phyloP scores from a whole-genome alignment of 257 asterid genomes.

The Nicotiana obtusifolia region DNA sequence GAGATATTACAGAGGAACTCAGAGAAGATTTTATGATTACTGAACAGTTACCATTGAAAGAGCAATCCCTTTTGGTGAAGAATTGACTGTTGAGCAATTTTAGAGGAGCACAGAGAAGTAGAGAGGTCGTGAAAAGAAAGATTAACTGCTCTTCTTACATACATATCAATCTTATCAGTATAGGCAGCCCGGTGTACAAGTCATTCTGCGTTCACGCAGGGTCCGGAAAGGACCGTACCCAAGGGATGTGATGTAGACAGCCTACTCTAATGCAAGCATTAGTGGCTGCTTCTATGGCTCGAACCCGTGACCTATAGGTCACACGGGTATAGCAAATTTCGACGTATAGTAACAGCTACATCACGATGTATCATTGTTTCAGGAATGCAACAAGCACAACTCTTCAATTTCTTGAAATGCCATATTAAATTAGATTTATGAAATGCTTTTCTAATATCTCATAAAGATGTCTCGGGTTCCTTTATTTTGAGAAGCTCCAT shows the following conservation, averaged over 20 bases:
- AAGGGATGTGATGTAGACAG: too few relatives aligned
- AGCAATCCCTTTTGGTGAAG: background rate
- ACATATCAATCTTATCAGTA: background rate
- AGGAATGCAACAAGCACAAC: background rate
- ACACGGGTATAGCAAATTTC: too few relatives aligned
- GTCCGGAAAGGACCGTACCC: too few relatives aligned
- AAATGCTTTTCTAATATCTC: background rate
- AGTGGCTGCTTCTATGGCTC: too few relatives aligned
- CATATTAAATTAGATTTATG: background rate
- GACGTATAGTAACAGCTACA: background rate
- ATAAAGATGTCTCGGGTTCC: background rate
- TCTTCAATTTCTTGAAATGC: background rate
- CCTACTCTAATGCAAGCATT: too few relatives aligned
- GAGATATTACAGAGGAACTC: constrained; percentile 43
- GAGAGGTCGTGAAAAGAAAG: background rate
- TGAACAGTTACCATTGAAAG: background rate
- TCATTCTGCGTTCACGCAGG: too few relatives aligned
- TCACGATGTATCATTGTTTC: background rate
- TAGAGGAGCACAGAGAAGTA: background rate
- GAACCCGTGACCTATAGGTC: too few relatives aligned
- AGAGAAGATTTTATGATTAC: constrained; percentile 22
- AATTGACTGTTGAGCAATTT: background rate
- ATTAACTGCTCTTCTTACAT: background rate
- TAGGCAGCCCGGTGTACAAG: background rate
- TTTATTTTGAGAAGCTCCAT: background rate